A percentile compares a stretch with the other conserved stretches of the same genome.
phyloP scores from a whole-genome alignment of 441 rosid species.

The Manihot esculenta region DNA sequence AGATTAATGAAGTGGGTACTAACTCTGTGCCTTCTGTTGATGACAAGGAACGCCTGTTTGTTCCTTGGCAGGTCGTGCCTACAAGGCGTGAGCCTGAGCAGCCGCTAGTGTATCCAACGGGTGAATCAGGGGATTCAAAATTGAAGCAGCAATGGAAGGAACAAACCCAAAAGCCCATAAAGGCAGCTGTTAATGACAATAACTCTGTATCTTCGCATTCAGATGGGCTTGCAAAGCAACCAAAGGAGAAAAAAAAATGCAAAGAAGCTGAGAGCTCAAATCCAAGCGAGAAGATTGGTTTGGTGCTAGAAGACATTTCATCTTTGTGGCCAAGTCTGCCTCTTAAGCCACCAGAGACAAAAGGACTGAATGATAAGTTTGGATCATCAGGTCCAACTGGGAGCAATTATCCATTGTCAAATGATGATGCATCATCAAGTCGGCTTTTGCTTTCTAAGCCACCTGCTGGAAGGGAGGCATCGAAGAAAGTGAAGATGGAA shows the following conservation, averaged over 20 bases:
- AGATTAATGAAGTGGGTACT: no score
- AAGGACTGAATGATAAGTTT: background rate
- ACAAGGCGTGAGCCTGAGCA: no score
- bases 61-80: no score
- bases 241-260: background rate
- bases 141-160: background rate
- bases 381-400: background rate
- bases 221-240: background rate
- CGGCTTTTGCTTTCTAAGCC: constrained; percentile 28
- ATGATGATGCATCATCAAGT: background rate
- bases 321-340: background rate
- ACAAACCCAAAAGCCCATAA: background rate
- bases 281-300: background rate
- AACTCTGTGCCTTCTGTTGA: no score
- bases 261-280: background rate
- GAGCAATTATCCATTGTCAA: background rate
- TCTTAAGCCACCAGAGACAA: background rate
- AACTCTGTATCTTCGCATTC: background rate
- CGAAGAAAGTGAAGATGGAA: constrained; percentile 36
- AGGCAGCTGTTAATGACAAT: background rate
- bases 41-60: no score
- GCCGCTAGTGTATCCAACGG: no score
- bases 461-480: constrained; percentile 43
- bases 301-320: background rate
- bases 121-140: no score